These are phyloP conservation scores for Cicer arietinum DNA, from an alignment of 306 rosid species.

Conservation along the genomic window DNA sequence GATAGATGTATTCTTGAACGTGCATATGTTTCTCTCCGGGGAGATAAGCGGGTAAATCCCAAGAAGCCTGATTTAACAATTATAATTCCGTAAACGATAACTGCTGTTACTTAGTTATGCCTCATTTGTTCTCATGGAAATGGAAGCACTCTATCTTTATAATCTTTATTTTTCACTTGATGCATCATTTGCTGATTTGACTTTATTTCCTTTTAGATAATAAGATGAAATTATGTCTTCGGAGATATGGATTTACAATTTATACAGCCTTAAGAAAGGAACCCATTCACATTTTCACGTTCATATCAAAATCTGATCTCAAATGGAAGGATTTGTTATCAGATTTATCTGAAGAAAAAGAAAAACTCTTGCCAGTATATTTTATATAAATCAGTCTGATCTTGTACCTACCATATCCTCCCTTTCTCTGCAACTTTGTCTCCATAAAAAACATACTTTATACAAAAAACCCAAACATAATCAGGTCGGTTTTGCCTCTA, in stretches of 20 bases:
- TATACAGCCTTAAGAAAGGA: constrained; percentile 35
- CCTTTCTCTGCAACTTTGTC: constrained; percentile 10
- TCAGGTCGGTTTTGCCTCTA: background rate
- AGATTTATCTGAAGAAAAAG: constrained; percentile 18
- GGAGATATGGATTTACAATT: constrained; percentile 27
- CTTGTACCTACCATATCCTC: background rate
- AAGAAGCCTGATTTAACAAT: constrained; percentile 36
- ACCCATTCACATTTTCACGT: constrained; percentile 20
- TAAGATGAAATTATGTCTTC: constrained; percentile 20
- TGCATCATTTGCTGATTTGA: constrained; percentile 42
- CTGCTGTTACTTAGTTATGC: constrained; percentile 35
- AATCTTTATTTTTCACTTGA: constrained; percentile 4
- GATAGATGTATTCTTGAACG: constrained; percentile 94
- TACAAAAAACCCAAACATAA: constrained; percentile 12
- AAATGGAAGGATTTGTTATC: constrained; percentile 22
- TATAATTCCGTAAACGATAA: background rate
- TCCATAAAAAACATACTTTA: background rate
- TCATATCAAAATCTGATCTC: constrained; percentile 26
- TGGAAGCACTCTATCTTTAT: constrained; percentile 4
- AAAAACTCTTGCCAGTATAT: background rate
- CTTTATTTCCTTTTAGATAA: constrained; percentile 10
- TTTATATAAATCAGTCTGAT: constrained; percentile 2
- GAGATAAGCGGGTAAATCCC: constrained; percentile 88
- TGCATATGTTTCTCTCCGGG: constrained; percentile 84
- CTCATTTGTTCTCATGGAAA: constrained; percentile 26